Evolutionary conservation across 1,284 basidiomycete genomes (phyloP).

Genomic region (Boletus mariae): DNA sequence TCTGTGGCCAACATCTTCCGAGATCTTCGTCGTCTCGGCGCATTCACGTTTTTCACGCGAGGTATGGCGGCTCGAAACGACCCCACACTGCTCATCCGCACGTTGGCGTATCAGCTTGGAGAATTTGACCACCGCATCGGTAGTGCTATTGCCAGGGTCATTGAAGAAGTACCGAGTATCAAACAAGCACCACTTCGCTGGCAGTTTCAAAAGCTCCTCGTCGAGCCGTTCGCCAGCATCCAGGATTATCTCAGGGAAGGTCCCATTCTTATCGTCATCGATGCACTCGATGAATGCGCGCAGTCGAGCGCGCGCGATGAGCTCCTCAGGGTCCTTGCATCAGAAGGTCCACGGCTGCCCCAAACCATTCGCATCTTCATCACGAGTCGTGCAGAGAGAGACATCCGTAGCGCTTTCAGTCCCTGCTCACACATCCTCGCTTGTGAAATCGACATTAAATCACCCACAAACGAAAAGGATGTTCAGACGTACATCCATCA

Average conservation of each 20-base stretch:
- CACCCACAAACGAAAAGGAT: slow-evolving; percentile 24
- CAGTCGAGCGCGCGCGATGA: slow-evolving; percentile 23
- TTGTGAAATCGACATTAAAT: slow-evolving; percentile 28
- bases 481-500: slow-evolving; percentile 31
- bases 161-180: slow-evolving; percentile 30
- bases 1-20: slow-evolving; percentile 30
- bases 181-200: slow-evolving; percentile 28
- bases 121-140: slow-evolving; percentile 31
- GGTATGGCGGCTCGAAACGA: slow-evolving; percentile 25
- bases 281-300: slow-evolving; percentile 34
- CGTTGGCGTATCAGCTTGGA: slow-evolving; percentile 31
- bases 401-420: slow-evolving; percentile 21
- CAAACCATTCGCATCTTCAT: slow-evolving; percentile 29
- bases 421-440: slow-evolving; percentile 12
- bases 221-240: slow-evolving; percentile 23
- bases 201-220: slow-evolving; percentile 33
- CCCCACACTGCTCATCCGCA: slow-evolving; percentile 26
- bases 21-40: slow-evolving; percentile 30
- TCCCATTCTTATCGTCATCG: slow-evolving; percentile 32
- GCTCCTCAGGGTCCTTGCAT: slow-evolving; percentile 24
- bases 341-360: slow-evolving; percentile 23
- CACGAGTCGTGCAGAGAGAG: slow-evolving; percentile 32
- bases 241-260: slow-evolving; percentile 22
- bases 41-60: slow-evolving; percentile 32
- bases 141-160: slow-evolving; percentile 23